Base-by-base conservation (phyloP, 2,329 filamentous ascomycete species). In the Cephalotrichum gorgonifer region DNA sequence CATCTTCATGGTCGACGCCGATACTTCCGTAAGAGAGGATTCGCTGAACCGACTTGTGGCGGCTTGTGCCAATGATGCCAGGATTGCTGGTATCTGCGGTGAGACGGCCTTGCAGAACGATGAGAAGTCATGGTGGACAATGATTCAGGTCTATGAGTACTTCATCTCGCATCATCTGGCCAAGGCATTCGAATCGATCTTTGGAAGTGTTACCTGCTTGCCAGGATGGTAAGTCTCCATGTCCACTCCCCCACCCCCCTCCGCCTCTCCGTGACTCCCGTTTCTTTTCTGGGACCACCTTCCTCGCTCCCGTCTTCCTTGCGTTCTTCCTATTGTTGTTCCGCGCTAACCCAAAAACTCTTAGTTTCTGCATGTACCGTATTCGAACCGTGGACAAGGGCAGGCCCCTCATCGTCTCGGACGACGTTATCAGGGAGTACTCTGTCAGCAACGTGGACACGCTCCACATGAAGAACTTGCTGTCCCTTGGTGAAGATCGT, bases 71-170 rank as follows among this genome's bases (percentile, higher is more conserved):
- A 90, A 96, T 60, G 88, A 98, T 64, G 84, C 88, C 28, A 95
- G 94, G 72, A 95, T 98, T 70, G 89, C 88, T 23, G 93, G 91
- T 69, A 96, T 97, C 53, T 98, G 93, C 64, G 93, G 93, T 62
- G 93, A 98, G 66, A 98, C 93, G 2, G 93, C 85, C 65, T 74
- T 98, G 60, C 87, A 96, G 64, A 98, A 98, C 60, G 91, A 96
- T 64, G 88, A 96, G 59, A 79, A 84, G 56, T 90, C 84, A 59
- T 97, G 90, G 89, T 95, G 88, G 88, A 98, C 93, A 12, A 98
- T 98, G 93, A 98, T 98, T 60, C 93, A 98, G 66, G 93, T 98
- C 55, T 98, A 98, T 70, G 93, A 98, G 66, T 98, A 98, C 74
- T 98, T 90, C 66, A 98, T 98, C 62, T 97, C 93, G 27, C 93